Evolutionary conservation across 768 basidiomycete species (phyloP).

Genomic region (Cystofilobasidium ferigula): DNA sequence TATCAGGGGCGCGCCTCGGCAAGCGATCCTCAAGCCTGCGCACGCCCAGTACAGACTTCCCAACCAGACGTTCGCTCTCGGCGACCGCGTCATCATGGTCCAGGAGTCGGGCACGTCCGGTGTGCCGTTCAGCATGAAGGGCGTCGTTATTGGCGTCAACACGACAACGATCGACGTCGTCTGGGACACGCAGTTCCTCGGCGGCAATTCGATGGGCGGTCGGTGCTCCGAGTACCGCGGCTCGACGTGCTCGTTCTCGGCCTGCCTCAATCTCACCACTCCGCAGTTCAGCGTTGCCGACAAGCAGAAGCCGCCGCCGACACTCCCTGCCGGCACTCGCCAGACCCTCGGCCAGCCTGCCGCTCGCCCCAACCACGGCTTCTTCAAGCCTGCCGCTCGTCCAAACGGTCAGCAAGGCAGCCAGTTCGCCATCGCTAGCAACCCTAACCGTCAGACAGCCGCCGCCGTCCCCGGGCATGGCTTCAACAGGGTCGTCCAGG

Average conservation of each 20-base stretch:
- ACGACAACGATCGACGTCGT: conserved; percentile 82
- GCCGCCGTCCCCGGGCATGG: background rate
- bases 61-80: conserved; percentile 73
- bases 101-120: conserved; percentile 69
- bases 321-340: background rate
- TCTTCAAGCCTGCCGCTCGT: conserved; percentile 9
- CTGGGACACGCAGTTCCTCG: conserved; percentile 93
- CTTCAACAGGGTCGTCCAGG: conserved; percentile 13
- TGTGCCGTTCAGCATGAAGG: conserved; percentile 81
- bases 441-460: conserved; percentile 7
- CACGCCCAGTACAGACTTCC: conserved; percentile 82
- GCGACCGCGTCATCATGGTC: conserved; percentile 92
- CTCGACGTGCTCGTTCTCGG: conserved; percentile 70
- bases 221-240: conserved; percentile 91
- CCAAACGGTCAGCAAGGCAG: background rate
- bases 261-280: conserved; percentile 76
- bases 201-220: conserved; percentile 73
- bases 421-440: background rate
- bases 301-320: conserved; percentile 28
- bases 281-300: conserved; percentile 75
- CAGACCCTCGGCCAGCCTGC: background rate
- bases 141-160: conserved; percentile 83
- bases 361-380: conserved; percentile 8
- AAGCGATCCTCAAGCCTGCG: conserved; percentile 82
- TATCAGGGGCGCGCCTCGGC: conserved; percentile 85